Percentiles rank a stretch among this genome's conserved stretches.
Conservation (phyloP, 139 green algal genomes). For the Volvox reticuliferus region DNA sequence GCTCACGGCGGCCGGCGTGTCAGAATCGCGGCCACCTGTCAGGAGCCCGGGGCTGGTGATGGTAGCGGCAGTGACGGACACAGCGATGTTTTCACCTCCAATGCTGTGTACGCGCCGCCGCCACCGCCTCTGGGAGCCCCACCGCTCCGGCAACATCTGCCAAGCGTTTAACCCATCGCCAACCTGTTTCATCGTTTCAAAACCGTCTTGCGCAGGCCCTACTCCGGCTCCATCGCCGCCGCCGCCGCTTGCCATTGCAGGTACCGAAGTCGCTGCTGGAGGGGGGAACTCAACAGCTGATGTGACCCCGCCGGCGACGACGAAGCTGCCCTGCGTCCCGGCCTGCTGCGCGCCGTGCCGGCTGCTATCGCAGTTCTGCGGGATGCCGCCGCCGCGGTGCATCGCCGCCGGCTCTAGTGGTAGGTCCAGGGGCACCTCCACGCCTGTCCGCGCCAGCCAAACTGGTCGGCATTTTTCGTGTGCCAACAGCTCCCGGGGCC, state of each 20-base stretch:
- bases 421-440: conserved; percentile 29
- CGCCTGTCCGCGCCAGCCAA: not conserved
- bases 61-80: not conserved
- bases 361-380: not conserved
- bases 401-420: not conserved
- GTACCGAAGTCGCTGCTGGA: not conserved
- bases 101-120: not conserved
- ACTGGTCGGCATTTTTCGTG: conserved; percentile 43
- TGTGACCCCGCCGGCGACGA: not conserved
- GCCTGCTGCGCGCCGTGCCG: not conserved
- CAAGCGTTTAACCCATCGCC: not conserved
- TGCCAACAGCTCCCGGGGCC: conserved; percentile 45
- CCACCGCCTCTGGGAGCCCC: not conserved
- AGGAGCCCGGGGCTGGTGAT: too few species aligned
- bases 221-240: not conserved
- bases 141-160: not conserved
- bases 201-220: too few species aligned
- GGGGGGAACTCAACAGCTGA: too few species aligned
- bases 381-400: not conserved
- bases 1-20: not conserved
- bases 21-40: not conserved
- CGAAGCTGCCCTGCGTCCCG: not conserved
- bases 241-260: not conserved
- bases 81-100: not conserved
- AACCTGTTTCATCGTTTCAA: not conserved